phyloP scores from a whole-genome alignment of 2,329 filamentous ascomycete genomes.

The Thelonectria rubi region DNA sequence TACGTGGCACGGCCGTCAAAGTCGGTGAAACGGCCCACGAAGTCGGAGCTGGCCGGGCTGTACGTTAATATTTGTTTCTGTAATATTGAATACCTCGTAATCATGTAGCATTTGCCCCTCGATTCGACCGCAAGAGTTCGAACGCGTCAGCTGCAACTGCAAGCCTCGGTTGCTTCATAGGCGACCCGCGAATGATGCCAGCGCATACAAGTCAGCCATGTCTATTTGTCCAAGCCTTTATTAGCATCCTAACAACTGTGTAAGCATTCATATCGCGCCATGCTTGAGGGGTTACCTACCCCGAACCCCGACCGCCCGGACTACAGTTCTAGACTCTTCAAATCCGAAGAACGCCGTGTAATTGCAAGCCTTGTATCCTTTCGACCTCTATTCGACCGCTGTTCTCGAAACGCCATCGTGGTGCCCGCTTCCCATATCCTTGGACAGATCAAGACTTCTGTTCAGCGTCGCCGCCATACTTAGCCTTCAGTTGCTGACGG shows the following conservation, averaged over 20 bases:
- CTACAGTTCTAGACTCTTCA: neutral
- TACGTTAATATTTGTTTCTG: neutral
- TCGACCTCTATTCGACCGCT: too few species aligned
- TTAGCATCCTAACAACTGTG: neutral
- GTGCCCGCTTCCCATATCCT: neutral
- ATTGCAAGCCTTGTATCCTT: neutral
- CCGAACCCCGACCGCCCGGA: neutral
- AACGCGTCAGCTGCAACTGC: neutral
- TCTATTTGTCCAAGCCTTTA: neutral
- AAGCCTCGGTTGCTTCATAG: neutral
- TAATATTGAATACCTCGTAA: neutral
- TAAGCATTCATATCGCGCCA: neutral
- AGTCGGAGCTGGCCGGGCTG: neutral
- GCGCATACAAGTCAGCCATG: neutral
- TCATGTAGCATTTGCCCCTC: neutral
- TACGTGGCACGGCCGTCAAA: neutral
- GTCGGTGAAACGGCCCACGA: neutral
- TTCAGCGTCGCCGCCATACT: slow-evolving; percentile 43
- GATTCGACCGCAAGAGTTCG: neutral
- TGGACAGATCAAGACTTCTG: slow-evolving; percentile 8
- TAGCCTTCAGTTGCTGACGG: slow-evolving; percentile 56
- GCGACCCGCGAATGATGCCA: too few species aligned
- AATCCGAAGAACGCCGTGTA: slow-evolving; percentile 9
- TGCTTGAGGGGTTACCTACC: neutral
- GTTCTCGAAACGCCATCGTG: slow-evolving; percentile 18